These are phyloP conservation scores for Extremus antarcticus DNA, from an alignment of 495 filamentous ascomycete species.

Conservation along the genomic window DNA sequence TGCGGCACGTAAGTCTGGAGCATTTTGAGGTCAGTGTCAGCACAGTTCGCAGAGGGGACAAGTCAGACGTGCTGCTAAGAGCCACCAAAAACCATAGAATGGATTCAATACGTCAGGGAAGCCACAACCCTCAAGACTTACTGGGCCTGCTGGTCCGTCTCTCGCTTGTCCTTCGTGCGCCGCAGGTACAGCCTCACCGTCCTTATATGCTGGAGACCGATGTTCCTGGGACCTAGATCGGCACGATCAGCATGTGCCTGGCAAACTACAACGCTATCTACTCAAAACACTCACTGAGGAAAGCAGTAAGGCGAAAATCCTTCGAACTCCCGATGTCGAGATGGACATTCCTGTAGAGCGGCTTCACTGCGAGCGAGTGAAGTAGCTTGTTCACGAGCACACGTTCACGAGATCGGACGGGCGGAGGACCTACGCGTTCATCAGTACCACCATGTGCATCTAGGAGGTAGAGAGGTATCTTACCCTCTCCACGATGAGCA, in stretches of 20 bases:
- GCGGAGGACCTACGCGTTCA: constrained; percentile 32
- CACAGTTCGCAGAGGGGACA: no score
- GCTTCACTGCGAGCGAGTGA: constrained; percentile 29
- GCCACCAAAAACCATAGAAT: no score
- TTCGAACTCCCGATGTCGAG: constrained; percentile 29
- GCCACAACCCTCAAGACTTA: not conserved
- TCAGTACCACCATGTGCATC: no score
- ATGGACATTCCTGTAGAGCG: constrained; percentile 29
- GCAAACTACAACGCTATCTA: no score
- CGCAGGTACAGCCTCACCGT: constrained; percentile 29
- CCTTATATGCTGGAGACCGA: constrained; percentile 28
- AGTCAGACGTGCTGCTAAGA: no score
- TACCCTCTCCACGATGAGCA: constrained; percentile 28
- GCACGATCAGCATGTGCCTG: no score
- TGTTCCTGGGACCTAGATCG: constrained; percentile 31
- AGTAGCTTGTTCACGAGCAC: constrained; percentile 32
- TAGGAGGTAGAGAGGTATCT: not conserved
- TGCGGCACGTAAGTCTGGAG: constrained; percentile 31
- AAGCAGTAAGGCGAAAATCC: constrained; percentile 26
- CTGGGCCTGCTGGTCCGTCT: constrained; percentile 1
- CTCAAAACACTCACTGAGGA: no score
- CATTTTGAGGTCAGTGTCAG: constrained; percentile 26
- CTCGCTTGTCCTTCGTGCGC: constrained; percentile 26
- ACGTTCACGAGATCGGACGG: constrained; percentile 30
- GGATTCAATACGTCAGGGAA: no score